phyloP scores from a whole-genome alignment of 257 asterid genomes.

The Lycium ferocissimum region DNA sequence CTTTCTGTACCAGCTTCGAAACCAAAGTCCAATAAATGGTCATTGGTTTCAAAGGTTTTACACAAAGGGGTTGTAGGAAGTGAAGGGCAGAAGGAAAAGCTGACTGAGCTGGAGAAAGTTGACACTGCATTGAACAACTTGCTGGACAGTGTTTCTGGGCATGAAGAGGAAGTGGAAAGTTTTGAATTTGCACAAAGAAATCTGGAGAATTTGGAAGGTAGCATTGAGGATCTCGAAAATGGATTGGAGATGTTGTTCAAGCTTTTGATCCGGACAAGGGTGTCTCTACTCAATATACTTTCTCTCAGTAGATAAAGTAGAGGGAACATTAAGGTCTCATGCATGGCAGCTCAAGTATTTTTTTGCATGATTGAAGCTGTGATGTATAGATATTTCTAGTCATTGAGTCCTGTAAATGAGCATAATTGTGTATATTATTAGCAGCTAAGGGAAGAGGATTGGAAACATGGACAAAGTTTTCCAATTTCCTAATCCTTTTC shows the following conservation, averaged over 20 bases:
- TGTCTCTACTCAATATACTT: slow-evolving; percentile 42
- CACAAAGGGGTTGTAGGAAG: slow-evolving; percentile 33
- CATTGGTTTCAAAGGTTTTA: slow-evolving; percentile 46
- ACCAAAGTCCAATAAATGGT: slow-evolving; percentile 40
- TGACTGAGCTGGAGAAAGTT: slow-evolving; percentile 43
- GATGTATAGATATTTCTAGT: slow-evolving; percentile 1
- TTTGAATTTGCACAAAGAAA: slow-evolving; percentile 39
- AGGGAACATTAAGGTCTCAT: background rate
- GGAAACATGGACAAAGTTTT: slow-evolving; percentile 22
- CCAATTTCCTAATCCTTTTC: background rate
- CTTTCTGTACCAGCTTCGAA: slow-evolving; percentile 38
- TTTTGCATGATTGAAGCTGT: slow-evolving; percentile 32
- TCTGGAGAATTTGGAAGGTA: slow-evolving; percentile 41
- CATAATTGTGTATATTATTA: background rate
- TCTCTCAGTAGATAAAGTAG: slow-evolving; percentile 24
- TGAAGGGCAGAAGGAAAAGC: slow-evolving; percentile 28
- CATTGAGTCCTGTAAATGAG: background rate
- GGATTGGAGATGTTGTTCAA: slow-evolving; percentile 40
- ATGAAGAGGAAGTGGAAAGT: slow-evolving; percentile 29
- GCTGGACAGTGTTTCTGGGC: slow-evolving; percentile 23
- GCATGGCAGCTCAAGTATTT: slow-evolving; percentile 30
- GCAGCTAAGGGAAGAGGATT: background rate
- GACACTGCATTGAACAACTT: slow-evolving; percentile 41
- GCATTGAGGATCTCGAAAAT: slow-evolving; percentile 41
- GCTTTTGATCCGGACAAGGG: slow-evolving; percentile 46